phyloP scores from a whole-genome alignment of 164 flowering plant species.

The Saururus chinensis region DNA sequence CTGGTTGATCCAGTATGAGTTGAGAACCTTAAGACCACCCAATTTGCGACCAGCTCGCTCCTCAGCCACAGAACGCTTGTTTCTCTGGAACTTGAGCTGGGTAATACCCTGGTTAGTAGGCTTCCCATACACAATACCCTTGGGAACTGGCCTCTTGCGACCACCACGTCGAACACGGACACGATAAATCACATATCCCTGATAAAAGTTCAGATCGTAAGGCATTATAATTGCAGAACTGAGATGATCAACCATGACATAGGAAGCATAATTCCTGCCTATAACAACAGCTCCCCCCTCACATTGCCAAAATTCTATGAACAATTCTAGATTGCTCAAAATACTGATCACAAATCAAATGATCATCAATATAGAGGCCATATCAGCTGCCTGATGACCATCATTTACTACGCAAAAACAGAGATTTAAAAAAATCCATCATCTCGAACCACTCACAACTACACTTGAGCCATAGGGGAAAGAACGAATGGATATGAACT shows the following conservation, averaged over 20 bases:
- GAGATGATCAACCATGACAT: background rate
- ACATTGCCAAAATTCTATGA: background rate
- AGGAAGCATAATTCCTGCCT: background rate
- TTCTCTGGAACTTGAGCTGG: conserved; percentile 61
- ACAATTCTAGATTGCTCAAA: background rate
- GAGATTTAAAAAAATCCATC: no score
- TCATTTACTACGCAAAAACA: no score
- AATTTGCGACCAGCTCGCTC: conserved; percentile 73
- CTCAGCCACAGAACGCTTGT: conserved; percentile 72
- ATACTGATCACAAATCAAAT: background rate
- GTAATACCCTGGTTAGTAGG: conserved; percentile 69
- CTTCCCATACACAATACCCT: conserved; percentile 74
- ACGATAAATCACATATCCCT: conserved; percentile 72
- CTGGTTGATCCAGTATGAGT: conserved; percentile 83
- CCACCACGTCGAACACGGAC: conserved; percentile 78
- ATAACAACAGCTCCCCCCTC: background rate
- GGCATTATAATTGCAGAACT: no score
- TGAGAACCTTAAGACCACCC: conserved; percentile 72
- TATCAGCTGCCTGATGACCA: no score
- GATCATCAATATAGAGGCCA: no score
- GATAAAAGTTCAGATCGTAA: no score
- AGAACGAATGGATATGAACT: no score
- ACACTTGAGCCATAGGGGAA: no score
- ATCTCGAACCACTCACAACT: no score
- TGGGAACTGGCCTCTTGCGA: conserved; percentile 69